These are phyloP conservation scores for Dictyostelium citrinum DNA, from an alignment of 78 protist species.

Conservation along the genomic window DNA sequence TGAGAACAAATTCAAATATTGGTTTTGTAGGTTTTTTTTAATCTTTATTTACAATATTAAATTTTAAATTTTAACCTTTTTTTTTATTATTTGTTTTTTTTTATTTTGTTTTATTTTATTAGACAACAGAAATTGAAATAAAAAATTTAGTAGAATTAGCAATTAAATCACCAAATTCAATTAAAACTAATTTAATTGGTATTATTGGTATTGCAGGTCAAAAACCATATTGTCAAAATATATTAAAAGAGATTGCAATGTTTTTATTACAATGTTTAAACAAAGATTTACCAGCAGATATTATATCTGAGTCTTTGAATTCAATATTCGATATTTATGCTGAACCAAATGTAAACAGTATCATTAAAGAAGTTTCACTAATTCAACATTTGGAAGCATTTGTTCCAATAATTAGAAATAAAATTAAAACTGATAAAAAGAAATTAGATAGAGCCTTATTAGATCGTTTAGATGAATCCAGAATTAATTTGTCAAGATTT, in stretches of 20 bases:
- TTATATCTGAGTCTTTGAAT: constrained; percentile 43
- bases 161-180: constrained; percentile 8
- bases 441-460: constrained; percentile 42
- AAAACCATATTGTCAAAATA: constrained; percentile 10
- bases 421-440: constrained; percentile 59
- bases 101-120: background rate
- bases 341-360: constrained; percentile 46
- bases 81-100: no score
- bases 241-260: constrained; percentile 28
- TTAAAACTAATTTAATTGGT: constrained; percentile 68
- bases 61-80: background rate
- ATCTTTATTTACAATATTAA: no score
- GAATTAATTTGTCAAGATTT: constrained; percentile 71
- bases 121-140: constrained; percentile 33
- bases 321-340: constrained; percentile 70
- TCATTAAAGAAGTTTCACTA: constrained; percentile 13
- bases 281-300: constrained; percentile 19
- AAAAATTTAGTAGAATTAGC: constrained; percentile 18
- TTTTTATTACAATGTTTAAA: constrained; percentile 21
- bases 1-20: constrained; percentile 36
- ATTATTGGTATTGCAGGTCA: constrained; percentile 66
- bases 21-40: constrained; percentile 60
- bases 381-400: constrained; percentile 23
- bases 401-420: constrained; percentile 50
- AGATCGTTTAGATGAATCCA: constrained; percentile 77